These are phyloP conservation scores for Plasmodium coatneyi DNA, from an alignment of 169 alveolate species.

Conservation along the genomic window DNA sequence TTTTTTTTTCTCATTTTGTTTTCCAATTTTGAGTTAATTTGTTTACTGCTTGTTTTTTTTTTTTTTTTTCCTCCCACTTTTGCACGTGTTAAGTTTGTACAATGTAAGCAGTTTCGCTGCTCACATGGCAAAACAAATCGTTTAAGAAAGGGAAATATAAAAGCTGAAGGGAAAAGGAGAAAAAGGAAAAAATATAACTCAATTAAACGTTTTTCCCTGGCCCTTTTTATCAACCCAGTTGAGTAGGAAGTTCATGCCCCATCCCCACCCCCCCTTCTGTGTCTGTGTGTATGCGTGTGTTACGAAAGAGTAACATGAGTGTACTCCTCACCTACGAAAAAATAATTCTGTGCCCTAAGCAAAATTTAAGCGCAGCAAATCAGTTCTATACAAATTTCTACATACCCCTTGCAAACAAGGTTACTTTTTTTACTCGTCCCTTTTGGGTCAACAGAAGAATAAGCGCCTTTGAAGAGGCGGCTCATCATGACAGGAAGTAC, in stretches of 20 bases:
- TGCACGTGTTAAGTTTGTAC: not conserved
- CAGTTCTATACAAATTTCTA: not conserved
- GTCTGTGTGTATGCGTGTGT: not conserved
- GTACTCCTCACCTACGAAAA: not conserved
- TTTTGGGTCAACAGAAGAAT: not conserved
- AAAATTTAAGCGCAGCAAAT: not conserved
- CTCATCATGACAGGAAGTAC: constrained; percentile 5
- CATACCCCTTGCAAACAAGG: not conserved
- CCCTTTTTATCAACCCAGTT: not conserved
- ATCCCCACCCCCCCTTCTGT: not conserved
- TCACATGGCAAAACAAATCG: not conserved
- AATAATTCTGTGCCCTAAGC: not conserved
- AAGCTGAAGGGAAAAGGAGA: not conserved
- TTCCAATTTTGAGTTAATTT: not conserved
- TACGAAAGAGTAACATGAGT: not conserved
- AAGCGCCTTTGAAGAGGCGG: not conserved
- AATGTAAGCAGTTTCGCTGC: not conserved
- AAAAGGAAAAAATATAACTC: not conserved
- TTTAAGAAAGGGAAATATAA: not conserved
- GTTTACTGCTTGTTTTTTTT: not conserved
- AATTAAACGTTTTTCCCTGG: not conserved
- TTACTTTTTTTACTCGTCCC: not conserved
- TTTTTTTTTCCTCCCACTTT: not conserved
- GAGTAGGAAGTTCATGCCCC: not conserved
- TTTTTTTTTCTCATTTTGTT: not conserved